Evolutionary conservation across 805 yeast species (phyloP).

Genomic region (Jamesozyma hellenica): DNA sequence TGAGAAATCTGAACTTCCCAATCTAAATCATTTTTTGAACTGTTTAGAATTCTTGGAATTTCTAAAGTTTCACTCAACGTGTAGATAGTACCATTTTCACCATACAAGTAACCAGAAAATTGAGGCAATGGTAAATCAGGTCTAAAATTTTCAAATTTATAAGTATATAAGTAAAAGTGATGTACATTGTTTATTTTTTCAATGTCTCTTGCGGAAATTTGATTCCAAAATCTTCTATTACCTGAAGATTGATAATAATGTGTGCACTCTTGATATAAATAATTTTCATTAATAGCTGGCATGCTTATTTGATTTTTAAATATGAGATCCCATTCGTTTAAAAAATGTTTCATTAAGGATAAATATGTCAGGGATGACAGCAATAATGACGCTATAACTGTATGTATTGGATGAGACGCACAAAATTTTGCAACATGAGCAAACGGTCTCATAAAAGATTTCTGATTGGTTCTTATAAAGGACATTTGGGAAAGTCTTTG

Average conservation of each 20-base stretch:
- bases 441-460: slow-evolving; percentile 18
- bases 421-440: slow-evolving; percentile 45
- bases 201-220: slow-evolving; percentile 6
- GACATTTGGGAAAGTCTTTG: too few relatives aligned
- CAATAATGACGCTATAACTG: slow-evolving; percentile 60
- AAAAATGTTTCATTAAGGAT: slow-evolving; percentile 57
- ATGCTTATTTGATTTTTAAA: slow-evolving; percentile 11
- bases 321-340: slow-evolving; percentile 33
- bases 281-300: slow-evolving; percentile 11
- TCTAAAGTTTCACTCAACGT: slow-evolving; percentile 16
- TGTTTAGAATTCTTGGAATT: slow-evolving; percentile 13
- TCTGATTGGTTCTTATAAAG: neutral
- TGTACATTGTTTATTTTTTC: slow-evolving; percentile 8
- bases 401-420: slow-evolving; percentile 79
- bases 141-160: slow-evolving; percentile 17
- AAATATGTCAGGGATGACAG: slow-evolving; percentile 74
- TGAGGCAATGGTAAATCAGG: slow-evolving; percentile 9
- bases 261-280: slow-evolving; percentile 20
- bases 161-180: slow-evolving; percentile 24
- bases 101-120: slow-evolving; percentile 21
- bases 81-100: slow-evolving; percentile 15
- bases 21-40: slow-evolving; percentile 46
- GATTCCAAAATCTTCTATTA: slow-evolving; percentile 11
- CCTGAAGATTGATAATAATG: slow-evolving; percentile 19
- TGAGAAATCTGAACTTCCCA: slow-evolving; percentile 40